Evolutionary conservation across 805 yeast genomes (phyloP), one percentile per base, ranked within the genome.

Genomic region (Candida namnaoensis): DNA sequence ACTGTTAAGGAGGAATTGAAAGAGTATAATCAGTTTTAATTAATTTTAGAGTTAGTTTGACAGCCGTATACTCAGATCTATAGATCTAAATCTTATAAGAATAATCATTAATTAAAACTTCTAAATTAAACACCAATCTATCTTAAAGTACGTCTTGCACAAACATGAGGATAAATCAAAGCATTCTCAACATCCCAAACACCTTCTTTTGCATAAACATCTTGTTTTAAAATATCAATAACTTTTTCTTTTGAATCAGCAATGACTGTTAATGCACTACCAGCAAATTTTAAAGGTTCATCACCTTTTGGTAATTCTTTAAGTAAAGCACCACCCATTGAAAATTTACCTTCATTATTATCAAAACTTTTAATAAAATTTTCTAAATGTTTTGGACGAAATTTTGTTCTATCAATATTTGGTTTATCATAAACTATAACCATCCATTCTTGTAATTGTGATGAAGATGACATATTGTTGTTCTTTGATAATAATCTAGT

Each of bases 151-250:
- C 77, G 71, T 41, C 64, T 68, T 38, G 74, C 75, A 50, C 71
- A 61, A 15, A 68, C 71, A 41, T 56, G 58, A 37, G 88, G 88
- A 53, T 74, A 71, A 34, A 82, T 74, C 47, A 79, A 53, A 15
- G 74, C 80, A 41, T 68, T 71, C 33, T 76, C 76, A 45, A 83
- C 56, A 57, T 86, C 95, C 95, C 95, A 86, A 45, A 85, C 72
- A 2, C 88, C 91, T 32, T 69, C 67, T 50, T 66, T 69, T 49
- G 74, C 73, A 59, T 78, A 86, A 32, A 78, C 57, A 56, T 86
- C 95, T 39, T 65, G 52, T 53, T 78, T 74, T 58, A 86, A 69
- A 42, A 82, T 64, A 35, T 78, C 84, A 37, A 81, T 47, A 10
- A 82, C 79, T 47, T 82, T 82, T 47, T 82, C 82, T 52, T 69